Conservation (phyloP, 805 yeast species). For the Myxozyma neotropica region DNA sequence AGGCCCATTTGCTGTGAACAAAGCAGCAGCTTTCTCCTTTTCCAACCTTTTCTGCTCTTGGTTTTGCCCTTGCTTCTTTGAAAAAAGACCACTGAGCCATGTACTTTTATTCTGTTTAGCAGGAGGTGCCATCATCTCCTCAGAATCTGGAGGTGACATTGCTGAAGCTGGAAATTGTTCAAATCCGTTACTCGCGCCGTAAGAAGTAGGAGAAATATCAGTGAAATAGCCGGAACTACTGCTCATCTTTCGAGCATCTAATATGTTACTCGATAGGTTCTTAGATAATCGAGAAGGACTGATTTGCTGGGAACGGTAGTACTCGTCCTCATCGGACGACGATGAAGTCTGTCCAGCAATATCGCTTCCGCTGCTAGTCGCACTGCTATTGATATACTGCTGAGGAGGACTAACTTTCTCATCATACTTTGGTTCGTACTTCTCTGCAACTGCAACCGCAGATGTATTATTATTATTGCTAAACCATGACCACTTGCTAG, state of each 20-base stretch:
- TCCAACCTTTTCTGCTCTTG: background rate
- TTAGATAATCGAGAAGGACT: background rate
- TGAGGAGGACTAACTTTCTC: background rate
- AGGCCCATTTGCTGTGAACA: constrained; percentile 13
- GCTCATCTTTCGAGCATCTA: background rate
- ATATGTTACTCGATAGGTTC: background rate
- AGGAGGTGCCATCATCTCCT: constrained; percentile 6
- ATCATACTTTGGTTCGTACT: background rate
- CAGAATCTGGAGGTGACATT: constrained; percentile 32
- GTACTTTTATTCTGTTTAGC: constrained; percentile 11
- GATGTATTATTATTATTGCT: constrained; percentile 4
- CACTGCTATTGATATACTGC: constrained; percentile 2
- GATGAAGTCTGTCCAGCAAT: background rate
- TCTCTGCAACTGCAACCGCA: too few relatives aligned
- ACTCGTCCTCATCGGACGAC: constrained; percentile 3
- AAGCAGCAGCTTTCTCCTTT: constrained; percentile 1
- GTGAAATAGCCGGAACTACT: constrained; percentile 16
- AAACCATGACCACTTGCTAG: constrained; percentile 16
- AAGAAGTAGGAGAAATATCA: background rate
- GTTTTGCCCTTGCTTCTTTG: constrained; percentile 17
- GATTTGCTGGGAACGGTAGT: background rate
- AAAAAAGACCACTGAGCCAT: constrained; percentile 21
- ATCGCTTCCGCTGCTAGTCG: constrained; percentile 17
- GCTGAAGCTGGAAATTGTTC: constrained; percentile 33
- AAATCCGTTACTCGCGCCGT: constrained; percentile 2